Percentiles rank a stretch among this genome's conserved stretches.
Evolutionary conservation across 257 asterid genomes (phyloP).

Genomic region (Solanum paucissectum): DNA sequence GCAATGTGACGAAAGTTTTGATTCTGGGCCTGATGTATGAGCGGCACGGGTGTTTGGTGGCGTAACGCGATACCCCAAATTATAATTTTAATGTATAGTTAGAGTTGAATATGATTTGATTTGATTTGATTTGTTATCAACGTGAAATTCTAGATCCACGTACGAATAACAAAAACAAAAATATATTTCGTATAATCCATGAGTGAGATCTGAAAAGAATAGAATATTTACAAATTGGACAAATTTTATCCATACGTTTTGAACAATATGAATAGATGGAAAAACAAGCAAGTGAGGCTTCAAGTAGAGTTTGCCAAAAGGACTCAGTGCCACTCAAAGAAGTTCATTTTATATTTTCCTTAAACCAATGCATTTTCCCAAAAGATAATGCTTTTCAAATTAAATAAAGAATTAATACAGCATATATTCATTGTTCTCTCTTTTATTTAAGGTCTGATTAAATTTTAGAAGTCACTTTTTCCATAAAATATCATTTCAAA

Average conservation of each 20-base stretch:
- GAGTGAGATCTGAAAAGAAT: not conserved
- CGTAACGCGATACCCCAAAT: not conserved
- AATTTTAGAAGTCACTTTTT: not conserved
- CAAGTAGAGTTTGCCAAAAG: not conserved
- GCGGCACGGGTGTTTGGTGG: not conserved
- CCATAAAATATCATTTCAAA: not conserved
- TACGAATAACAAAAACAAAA: not conserved
- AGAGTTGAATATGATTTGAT: not conserved
- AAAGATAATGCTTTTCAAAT: not conserved
- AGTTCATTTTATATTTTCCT: not conserved
- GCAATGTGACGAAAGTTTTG: not conserved
- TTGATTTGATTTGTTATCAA: not conserved
- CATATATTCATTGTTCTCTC: not conserved
- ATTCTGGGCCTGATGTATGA: not conserved
- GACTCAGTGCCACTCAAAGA: not conserved
- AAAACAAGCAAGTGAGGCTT: not conserved
- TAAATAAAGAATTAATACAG: not conserved
- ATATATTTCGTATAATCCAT: rapidly evolving
- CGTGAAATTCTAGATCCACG: rapidly evolving
- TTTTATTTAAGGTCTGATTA: not conserved
- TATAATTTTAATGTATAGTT: not conserved
- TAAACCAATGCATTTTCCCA: not conserved
- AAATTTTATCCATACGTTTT: not conserved
- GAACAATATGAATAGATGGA: not conserved
- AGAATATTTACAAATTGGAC: too few relatives aligned